Evolutionary conservation across 2,329 filamentous ascomycete species (phyloP).

Genomic region (Nakataea oryzae): DNA sequence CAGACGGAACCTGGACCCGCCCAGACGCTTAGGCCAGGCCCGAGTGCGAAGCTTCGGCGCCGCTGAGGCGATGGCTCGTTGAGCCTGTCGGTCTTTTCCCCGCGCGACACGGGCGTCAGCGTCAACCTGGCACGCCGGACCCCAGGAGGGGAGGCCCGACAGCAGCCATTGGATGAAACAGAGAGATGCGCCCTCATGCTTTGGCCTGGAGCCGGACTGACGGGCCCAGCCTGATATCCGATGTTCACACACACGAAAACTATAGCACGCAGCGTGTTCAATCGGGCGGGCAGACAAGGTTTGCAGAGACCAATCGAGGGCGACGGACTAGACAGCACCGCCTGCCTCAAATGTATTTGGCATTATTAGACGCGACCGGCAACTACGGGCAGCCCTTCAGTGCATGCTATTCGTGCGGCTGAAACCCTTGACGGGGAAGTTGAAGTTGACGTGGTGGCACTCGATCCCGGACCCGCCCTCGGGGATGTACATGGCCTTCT

Average conservation of each 20-base stretch:
- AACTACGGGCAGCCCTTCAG: not conserved
- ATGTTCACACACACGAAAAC: too few species aligned
- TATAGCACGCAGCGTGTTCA: too few species aligned
- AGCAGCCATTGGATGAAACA: not conserved
- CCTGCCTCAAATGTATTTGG: too few species aligned
- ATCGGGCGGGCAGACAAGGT: too few species aligned
- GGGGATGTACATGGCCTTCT: slow-evolving; percentile 9
- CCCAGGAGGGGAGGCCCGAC: not conserved
- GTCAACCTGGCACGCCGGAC: not conserved
- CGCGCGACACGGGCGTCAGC: too few species aligned
- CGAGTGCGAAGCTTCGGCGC: not conserved
- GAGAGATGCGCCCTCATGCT: not conserved
- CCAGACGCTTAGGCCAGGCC: not conserved
- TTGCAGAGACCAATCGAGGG: too few species aligned
- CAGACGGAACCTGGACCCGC: not conserved
- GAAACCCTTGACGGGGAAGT: not conserved
- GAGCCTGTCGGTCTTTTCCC: too few species aligned
- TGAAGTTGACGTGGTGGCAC: not conserved
- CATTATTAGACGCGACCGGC: too few species aligned
- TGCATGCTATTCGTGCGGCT: not conserved
- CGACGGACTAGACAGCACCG: too few species aligned
- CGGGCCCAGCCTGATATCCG: not conserved
- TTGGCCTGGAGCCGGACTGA: not conserved
- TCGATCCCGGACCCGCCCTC: slow-evolving; percentile 2
- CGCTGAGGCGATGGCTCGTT: too few species aligned